phyloP scores from a whole-genome alignment of 495 filamentous ascomycete species.

The Xylaria flabelliformis region DNA sequence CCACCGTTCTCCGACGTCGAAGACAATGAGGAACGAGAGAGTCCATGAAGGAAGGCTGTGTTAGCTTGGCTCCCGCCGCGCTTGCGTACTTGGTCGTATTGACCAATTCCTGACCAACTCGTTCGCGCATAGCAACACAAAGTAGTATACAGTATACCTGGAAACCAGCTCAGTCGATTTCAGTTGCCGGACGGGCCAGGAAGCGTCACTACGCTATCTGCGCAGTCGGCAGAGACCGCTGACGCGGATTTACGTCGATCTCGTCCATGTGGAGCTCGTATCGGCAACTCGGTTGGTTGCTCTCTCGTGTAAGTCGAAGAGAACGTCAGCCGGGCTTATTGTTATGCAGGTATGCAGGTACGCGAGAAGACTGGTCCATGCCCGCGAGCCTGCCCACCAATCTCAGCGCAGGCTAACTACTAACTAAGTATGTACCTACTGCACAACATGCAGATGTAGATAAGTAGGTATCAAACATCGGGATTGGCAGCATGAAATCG shows the following conservation, averaged over 20 bases:
- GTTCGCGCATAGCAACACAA: no score
- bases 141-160: no score
- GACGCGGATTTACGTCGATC: conserved; percentile 20
- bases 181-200: neutral
- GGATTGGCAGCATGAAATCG: neutral
- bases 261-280: conserved; percentile 14
- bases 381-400: neutral
- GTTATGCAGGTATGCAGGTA: conserved; percentile 23
- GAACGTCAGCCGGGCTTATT: conserved; percentile 7
- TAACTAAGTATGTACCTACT: neutral
- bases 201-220: conserved; percentile 1
- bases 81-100: neutral
- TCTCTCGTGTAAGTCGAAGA: conserved; percentile 6
- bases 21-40: neutral
- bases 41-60: neutral
- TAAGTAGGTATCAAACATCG: conserved; percentile 1
- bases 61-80: neutral
- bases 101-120: no score
- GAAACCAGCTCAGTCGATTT: neutral
- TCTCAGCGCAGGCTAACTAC: no score
- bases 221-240: conserved; percentile 11
- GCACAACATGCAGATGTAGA: neutral
- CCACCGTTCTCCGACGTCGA: conserved; percentile 11
- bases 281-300: conserved; percentile 10
- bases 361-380: neutral